phyloP scores from a whole-genome alignment of 345 rosid species.

The Eucalyptus erythrocorys region DNA sequence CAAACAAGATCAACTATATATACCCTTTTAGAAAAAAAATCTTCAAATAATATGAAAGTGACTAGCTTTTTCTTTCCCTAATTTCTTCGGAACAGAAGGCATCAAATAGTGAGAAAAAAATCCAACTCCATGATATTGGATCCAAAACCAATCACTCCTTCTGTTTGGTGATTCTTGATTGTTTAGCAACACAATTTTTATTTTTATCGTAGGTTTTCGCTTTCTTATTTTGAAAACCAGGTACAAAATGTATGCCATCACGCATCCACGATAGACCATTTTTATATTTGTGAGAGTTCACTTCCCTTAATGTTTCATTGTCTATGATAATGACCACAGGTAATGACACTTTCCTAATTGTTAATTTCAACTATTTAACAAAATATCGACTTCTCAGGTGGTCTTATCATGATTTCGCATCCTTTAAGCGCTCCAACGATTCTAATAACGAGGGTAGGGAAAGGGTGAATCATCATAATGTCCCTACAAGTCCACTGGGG shows the following conservation, averaged over 20 bases:
- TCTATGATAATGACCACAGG: neutral
- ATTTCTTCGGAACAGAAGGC: accelerated
- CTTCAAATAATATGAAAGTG: no score
- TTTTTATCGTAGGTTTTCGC: no score
- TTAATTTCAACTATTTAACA: neutral
- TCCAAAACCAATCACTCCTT: no score
- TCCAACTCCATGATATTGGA: accelerated
- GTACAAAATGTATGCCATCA: neutral
- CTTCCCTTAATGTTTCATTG: neutral
- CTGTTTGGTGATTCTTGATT: accelerated
- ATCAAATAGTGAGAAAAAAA: no score
- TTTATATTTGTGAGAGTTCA: neutral
- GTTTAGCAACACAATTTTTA: neutral
- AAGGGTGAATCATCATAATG: neutral
- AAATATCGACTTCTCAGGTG: neutral
- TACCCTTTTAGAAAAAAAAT: no score
- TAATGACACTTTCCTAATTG: neutral
- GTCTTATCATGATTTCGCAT: neutral
- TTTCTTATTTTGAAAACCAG: neutral
- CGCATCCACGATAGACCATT: accelerated
- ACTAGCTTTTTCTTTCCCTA: no score
- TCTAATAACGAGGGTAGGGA: neutral
- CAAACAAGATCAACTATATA: accelerated
- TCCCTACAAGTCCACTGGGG: neutral
- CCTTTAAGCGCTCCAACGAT: neutral